phyloP scores from a whole-genome alignment of 2,329 filamentous ascomycete genomes.

The Microsporum canis region DNA sequence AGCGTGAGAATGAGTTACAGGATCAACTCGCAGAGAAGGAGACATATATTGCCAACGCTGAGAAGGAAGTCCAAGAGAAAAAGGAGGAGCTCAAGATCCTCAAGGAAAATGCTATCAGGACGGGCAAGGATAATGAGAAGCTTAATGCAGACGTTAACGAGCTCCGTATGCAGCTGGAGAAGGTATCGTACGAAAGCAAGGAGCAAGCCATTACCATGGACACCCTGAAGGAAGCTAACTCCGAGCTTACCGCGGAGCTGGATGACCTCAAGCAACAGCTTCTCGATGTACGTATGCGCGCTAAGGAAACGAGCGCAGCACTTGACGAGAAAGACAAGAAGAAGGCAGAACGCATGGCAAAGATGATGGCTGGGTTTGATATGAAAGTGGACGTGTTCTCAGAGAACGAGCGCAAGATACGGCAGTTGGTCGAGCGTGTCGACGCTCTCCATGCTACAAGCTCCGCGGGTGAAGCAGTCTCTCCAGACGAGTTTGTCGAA shows the following conservation, averaged over 20 bases:
- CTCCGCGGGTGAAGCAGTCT: constrained; percentile 63
- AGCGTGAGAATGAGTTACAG: constrained; percentile 91
- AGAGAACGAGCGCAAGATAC: constrained; percentile 77
- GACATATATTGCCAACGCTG: constrained; percentile 62
- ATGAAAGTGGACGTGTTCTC: constrained; percentile 87
- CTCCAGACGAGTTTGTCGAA: constrained; percentile 67
- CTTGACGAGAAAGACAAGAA: constrained; percentile 96
- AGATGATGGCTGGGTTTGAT: constrained; percentile 99
- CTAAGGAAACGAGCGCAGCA: constrained; percentile 80
- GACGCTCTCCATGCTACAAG: constrained; percentile 68
- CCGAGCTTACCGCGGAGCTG: constrained; percentile 79
- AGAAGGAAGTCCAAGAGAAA: constrained; percentile 68
- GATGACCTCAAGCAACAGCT: constrained; percentile 95
- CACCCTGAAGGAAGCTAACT: constrained; percentile 86
- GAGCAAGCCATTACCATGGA: constrained; percentile 98
- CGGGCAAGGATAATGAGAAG: constrained; percentile 81
- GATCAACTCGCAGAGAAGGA: constrained; percentile 94
- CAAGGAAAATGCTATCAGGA: constrained; percentile 73
- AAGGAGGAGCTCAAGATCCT: constrained; percentile 77
- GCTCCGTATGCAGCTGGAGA: constrained; percentile 92
- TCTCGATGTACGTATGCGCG: constrained; percentile 89
- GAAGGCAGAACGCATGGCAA: constrained; percentile 98
- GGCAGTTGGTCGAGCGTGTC: constrained; percentile 70
- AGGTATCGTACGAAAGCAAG: constrained; percentile 89
- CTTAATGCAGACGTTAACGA: constrained; percentile 79